Evolutionary conservation across 2,329 filamentous ascomycete species (phyloP).

Genomic region (Verruconis gallopava): DNA sequence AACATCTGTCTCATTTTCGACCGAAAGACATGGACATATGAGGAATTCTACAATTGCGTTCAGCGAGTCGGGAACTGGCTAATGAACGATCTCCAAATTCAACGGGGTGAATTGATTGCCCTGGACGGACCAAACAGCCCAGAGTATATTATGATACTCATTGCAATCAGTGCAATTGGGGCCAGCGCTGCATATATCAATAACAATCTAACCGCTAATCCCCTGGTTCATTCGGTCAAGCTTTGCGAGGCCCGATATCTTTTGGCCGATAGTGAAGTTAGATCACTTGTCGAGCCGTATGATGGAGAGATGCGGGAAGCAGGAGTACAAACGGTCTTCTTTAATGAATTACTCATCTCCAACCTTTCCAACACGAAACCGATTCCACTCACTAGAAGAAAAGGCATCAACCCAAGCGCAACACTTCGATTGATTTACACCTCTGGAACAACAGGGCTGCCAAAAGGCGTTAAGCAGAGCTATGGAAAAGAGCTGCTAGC

Average conservation of each 20-base stretch:
- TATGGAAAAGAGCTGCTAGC: conserved; percentile 19
- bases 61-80: conserved; percentile 22
- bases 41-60: conserved; percentile 19
- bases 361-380: not conserved
- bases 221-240: conserved; percentile 23
- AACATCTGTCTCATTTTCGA: conserved; percentile 24
- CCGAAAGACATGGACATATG: conserved; percentile 21
- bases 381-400: not conserved
- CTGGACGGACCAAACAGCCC: conserved; percentile 23
- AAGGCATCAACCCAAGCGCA: conserved; percentile 19
- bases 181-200: conserved; percentile 22
- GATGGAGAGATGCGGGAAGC: not conserved
- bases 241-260: not conserved
- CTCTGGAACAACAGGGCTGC: conserved; percentile 23
- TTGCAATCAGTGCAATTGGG: conserved; percentile 23
- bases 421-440: conserved; percentile 23
- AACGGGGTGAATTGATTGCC: conserved; percentile 21
- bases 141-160: conserved; percentile 25
- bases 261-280: not conserved
- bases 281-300: not conserved
- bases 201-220: conserved; percentile 22
- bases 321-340: not conserved
- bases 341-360: not conserved
- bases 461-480: conserved; percentile 17
- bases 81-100: conserved; percentile 19